phyloP scores from a whole-genome alignment of 768 basidiomycete genomes.

The Pulveroboletus sp. region DNA sequence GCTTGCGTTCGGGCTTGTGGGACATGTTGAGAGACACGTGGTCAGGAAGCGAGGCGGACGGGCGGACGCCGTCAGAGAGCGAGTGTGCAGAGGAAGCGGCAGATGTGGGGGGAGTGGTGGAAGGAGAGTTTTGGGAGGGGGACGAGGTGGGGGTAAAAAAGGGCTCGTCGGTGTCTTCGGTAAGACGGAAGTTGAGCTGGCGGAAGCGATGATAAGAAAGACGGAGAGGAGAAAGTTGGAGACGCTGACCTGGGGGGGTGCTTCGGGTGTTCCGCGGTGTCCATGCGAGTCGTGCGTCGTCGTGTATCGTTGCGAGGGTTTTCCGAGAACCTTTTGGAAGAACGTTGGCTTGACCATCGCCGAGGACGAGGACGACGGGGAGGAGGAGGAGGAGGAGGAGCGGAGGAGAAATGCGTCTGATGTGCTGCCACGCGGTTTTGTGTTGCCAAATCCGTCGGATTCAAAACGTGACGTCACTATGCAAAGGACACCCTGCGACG shows the following conservation, averaged over 20 bases:
- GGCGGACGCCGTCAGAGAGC: slow-evolving; percentile 35
- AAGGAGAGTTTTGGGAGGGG: slow-evolving; percentile 18
- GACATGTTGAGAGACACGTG: slow-evolving; percentile 21
- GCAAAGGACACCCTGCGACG: slow-evolving; percentile 47
- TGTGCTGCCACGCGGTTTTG: slow-evolving; percentile 20
- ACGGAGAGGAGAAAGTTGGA: not conserved
- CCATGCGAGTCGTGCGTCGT: slow-evolving; percentile 9
- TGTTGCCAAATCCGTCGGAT: slow-evolving; percentile 19
- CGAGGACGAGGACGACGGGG: slow-evolving; percentile 8
- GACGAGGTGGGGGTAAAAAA: slow-evolving; percentile 47
- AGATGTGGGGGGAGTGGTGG: slow-evolving; percentile 23
- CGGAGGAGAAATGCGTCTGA: slow-evolving; percentile 1
- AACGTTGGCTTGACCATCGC: slow-evolving; percentile 56
- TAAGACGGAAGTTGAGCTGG: slow-evolving; percentile 16
- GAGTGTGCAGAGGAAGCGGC: slow-evolving; percentile 30
- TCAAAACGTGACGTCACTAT: slow-evolving; percentile 21
- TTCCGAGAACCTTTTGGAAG: slow-evolving; percentile 57
- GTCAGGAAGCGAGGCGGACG: slow-evolving; percentile 30
- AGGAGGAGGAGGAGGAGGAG: not conserved
- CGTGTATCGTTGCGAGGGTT: slow-evolving; percentile 63
- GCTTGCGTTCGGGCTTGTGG: slow-evolving; percentile 21
- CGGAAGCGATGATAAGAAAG: slow-evolving; percentile 3
- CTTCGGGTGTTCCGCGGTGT: slow-evolving; percentile 11
- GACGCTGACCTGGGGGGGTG: slow-evolving; percentile 19
- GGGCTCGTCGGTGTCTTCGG: slow-evolving; percentile 37